Base-by-base conservation (phyloP, 1,284 basidiomycete genomes). In the Cryptococcus hybrid region DNA sequence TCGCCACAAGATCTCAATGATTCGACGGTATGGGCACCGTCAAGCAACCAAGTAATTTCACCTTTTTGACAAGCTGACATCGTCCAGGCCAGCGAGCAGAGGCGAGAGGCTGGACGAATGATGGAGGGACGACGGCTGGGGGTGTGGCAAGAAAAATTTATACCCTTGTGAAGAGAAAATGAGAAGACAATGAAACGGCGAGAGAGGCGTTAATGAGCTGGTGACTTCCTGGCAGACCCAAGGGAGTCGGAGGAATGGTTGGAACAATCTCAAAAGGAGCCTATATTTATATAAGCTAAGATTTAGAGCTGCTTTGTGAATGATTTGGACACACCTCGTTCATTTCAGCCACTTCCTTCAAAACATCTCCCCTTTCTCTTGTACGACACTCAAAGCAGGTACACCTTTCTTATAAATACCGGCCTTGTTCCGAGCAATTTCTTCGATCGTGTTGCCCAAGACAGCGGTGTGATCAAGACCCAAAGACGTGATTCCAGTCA, bases 341-440 rank as follows among this genome's bases (percentile, higher is more conserved):
- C 59, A 88, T 86, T 43, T 78, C 71, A 1, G 93, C 91, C 54
- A 85, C 82, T 51, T 85, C 76, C 62, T 80, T 75, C 37, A 99
- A 80, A 12, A 90, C 85, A 36, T 82, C 79, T 67, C 89, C 78
- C 89, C 3, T 87, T 30, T 86, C 12, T 75, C 74, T 73, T 97
- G 92, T 47, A 83, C 76, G 4, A 96, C 89, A 2, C 88, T 88
- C 51, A 95, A 80, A 2, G 96, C 96, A 1, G 91, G 90, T 0
- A 90, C 90, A 30, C 85, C 88, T 73, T 85, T 78, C 82, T 99
- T 99, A 80, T 89, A 99, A 55, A 99, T 99, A 1, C 96, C 96
- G 34, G 88, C 92, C 75, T 99, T 99, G 73, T 99, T 96, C 81
- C 84, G 86, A 1, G 94, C 92, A 64, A 99, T 99, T 69, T 95